Evolutionary conservation across 352 stramenopile genomes (phyloP).

Genomic region (Pythium dissimile): DNA sequence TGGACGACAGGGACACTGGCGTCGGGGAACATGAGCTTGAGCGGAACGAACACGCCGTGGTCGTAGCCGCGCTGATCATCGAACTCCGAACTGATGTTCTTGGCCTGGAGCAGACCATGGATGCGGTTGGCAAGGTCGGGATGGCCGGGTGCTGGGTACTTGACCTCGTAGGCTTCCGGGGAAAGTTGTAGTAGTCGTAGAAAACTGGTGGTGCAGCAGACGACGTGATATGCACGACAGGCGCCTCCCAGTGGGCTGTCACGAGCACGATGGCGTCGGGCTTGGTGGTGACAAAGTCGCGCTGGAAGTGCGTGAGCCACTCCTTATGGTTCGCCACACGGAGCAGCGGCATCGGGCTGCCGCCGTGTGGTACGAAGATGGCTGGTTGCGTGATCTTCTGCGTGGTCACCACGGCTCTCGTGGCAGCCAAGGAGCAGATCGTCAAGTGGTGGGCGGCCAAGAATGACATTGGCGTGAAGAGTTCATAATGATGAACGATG

Average conservation of each 20-base stretch:
- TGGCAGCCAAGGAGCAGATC: background rate
- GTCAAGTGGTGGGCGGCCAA: background rate
- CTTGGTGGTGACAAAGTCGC: constrained; percentile 24
- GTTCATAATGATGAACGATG: background rate
- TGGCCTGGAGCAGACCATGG: constrained; percentile 44
- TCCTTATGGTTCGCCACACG: constrained; percentile 35
- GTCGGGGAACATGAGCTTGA: constrained; percentile 86
- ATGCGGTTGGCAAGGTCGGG: constrained; percentile 68
- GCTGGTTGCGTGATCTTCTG: constrained; percentile 15
- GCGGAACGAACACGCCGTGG: constrained; percentile 91
- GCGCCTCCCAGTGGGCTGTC: constrained; percentile 83
- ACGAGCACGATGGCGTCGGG: constrained; percentile 81
- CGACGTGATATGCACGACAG: constrained; percentile 39
- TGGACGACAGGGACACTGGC: constrained; percentile 85
- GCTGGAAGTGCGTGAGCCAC: constrained; percentile 41
- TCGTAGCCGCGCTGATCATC: constrained; percentile 76
- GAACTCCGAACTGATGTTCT: constrained; percentile 45
- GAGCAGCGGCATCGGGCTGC: constrained; percentile 59
- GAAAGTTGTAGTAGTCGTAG: constrained; percentile 92
- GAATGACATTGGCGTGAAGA: background rate
- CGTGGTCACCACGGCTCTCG: background rate
- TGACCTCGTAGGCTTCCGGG: constrained; percentile 80
- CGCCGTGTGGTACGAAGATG: constrained; percentile 41
- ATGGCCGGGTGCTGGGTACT: constrained; percentile 77
- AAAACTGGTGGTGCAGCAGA: constrained; percentile 53